Base-by-base conservation (phyloP, 345 rosid genomes). In the Zanthoxylum bungeanum region DNA sequence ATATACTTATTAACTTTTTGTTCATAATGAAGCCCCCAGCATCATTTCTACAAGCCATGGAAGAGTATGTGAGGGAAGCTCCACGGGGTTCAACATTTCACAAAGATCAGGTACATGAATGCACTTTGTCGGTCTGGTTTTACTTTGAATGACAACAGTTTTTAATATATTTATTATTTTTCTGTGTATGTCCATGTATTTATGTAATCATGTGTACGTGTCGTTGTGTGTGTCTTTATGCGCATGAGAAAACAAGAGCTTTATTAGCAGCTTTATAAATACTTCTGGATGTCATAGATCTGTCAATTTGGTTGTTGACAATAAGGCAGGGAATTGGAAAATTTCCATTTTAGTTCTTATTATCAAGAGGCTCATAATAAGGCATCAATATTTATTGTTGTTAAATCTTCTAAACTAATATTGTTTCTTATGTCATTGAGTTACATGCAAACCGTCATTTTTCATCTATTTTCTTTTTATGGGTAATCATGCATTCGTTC, bases 31-130 rank as follows among this genome's bases (percentile, higher is more conserved):
- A 70, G 68, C 97, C 98, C 68, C 97, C 96, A 39, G 80, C 87
- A 52, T 95, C 99, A 50, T 92, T 95, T 80, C 85, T 92, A 56
- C 99, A 89, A 95, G 88, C 97, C 60, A 95, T 95, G 99, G 99
- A 95, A 86, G 99, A 95, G 64, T 95, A 92, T 78, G 93, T 91
- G 46, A 86, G 74, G 76, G 99, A 95, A 33, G 96, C 96, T 75
- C 97, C 98, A 70, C 78, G 85, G 64, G 58, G 66, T 75, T 85
- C 87, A 62, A 78, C 83, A 28, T 70, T 66, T 71, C 86, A 79
- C 71, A 95, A 92, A 76, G 95, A 84, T 69, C 95, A 86, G 99
- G 99, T 95, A 82, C 27, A 12, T 7, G 14, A 49, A 30, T 27
- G 46, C 24, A n/a, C n/a, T 70, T 46, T 53, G 17, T 52, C 31